Evolutionary conservation across 345 rosid species (phyloP).

Genomic region (Rhodamnia argentea): DNA sequence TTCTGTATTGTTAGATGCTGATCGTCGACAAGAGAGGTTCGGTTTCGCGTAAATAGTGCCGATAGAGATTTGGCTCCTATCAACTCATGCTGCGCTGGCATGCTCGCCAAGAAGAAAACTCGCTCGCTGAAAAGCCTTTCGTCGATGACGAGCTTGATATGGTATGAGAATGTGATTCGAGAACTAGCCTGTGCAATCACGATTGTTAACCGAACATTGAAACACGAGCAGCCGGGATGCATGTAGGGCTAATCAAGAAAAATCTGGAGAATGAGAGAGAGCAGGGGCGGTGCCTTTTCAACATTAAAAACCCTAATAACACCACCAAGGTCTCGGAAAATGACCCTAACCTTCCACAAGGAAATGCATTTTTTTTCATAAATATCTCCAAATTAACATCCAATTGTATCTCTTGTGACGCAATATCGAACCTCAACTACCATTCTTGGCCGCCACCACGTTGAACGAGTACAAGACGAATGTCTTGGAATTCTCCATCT

Average conservation of each 20-base stretch:
- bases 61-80: neutral
- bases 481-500: neutral
- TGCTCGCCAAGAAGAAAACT: neutral
- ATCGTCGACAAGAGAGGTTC: neutral
- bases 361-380: neutral
- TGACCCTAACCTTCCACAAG: neutral
- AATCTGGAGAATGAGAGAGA: no score
- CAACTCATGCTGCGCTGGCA: neutral
- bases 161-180: no score
- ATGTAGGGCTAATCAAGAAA: no score
- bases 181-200: neutral
- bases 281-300: no score
- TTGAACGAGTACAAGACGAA: neutral
- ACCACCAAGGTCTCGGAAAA: neutral
- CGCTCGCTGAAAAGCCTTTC: no score
- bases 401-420: neutral
- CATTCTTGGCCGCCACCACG: neutral
- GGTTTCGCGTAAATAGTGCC: neutral
- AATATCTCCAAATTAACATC: neutral
- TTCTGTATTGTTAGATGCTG: neutral
- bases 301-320: no score
- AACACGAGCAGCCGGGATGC: no score
- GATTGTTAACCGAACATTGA: no score
- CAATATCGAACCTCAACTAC: neutral
- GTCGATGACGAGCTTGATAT: no score